Evolutionary conservation across 2,329 filamentous ascomycete species (phyloP), one percentile per base, ranked within the genome.

Genomic region (Pseudopyrenochaeta lycopersici): DNA sequence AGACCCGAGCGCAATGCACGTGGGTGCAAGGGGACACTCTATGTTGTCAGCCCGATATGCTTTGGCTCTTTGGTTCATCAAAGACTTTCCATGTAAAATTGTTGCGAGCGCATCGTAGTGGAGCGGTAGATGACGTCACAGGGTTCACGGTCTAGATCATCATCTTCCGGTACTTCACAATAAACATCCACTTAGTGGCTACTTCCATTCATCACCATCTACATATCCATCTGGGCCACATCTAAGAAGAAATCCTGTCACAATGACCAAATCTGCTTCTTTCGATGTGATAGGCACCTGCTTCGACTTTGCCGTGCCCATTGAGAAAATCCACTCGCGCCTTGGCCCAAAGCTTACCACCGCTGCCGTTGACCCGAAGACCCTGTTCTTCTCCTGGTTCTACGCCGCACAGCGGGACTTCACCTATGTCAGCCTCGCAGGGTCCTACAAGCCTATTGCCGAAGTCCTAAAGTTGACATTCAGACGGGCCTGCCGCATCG

Each of bases 221-320:
- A n/a, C n/a, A n/a, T n/a, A n/a, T n/a, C n/a, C n/a, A n/a, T n/a
- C n/a, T n/a, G n/a, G n/a, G n/a, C n/a, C n/a, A n/a, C n/a, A n/a
- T n/a, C n/a, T n/a, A n/a, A n/a, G n/a, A n/a, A 40, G 38, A 40
- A 40, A 27, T 27, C 23, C 4, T 27, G 9, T 20, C 5, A 11
- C 5, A 38, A 64, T 68, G 65, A 35, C 60, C 6, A 58, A 45
- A 31, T 68, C 65, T 9, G 62, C 60, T 14, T 68, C 58, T 27
- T 68, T 68, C 47, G 65, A 68, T 30, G 62, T 68, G 6, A 68
- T 68, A 36, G 65, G 65, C 31, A 68, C 65, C 6, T 68, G 65
- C 15, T 67, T 67, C 51, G 53, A 54, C 17, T 68, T 68, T 43
- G 21, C 40, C 6, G 51, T 30, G 2, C 65, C 65, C 36, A 67